Evolutionary conservation across 2,329 filamentous ascomycete species (phyloP).

Genomic region (Fusarium penzigii): DNA sequence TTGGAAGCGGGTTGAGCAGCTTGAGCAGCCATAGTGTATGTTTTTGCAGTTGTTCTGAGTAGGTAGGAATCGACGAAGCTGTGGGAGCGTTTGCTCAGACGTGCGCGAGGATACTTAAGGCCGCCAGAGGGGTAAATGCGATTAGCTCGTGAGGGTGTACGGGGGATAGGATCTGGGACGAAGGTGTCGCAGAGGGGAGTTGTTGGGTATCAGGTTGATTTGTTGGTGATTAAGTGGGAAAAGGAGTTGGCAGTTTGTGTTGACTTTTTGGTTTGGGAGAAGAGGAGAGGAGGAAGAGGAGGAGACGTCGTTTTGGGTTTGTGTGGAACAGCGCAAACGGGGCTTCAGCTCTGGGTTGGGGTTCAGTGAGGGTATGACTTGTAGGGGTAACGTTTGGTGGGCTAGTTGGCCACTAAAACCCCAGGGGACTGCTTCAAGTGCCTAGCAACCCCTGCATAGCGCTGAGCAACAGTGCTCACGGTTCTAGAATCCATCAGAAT

Average conservation of each 20-base stretch:
- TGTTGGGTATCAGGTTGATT: conserved; percentile 4
- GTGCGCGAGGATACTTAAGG: conserved; percentile 23
- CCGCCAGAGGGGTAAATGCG: conserved; percentile 16
- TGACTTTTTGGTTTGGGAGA: too few species aligned
- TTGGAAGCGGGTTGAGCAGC: conserved; percentile 63
- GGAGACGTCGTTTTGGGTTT: too few species aligned
- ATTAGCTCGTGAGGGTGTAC: conserved; percentile 16
- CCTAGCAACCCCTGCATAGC: conserved; percentile 24
- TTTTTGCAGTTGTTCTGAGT: conserved; percentile 3
- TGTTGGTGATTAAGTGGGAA: conserved; percentile 7
- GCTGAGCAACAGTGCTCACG: conserved; percentile 15
- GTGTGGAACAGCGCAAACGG: too few species aligned
- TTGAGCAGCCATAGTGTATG: conserved; percentile 59
- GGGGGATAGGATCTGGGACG: conserved; percentile 10
- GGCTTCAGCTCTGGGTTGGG: too few species aligned
- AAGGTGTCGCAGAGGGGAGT: conserved; percentile 9
- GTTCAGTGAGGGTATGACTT: too few species aligned
- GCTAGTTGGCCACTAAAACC: conserved; percentile 1
- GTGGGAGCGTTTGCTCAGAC: too few species aligned
- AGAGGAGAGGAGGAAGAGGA: too few species aligned
- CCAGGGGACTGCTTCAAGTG: background rate
- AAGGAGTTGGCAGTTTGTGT: conserved; percentile 1
- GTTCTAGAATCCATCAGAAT: conserved; percentile 34
- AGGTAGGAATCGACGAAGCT: too few species aligned
- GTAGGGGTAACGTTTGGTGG: too few species aligned